Evolutionary conservation across 176 grass and related monocot species (phyloP).

Genomic region (Eremochloa ophiuroides): DNA sequence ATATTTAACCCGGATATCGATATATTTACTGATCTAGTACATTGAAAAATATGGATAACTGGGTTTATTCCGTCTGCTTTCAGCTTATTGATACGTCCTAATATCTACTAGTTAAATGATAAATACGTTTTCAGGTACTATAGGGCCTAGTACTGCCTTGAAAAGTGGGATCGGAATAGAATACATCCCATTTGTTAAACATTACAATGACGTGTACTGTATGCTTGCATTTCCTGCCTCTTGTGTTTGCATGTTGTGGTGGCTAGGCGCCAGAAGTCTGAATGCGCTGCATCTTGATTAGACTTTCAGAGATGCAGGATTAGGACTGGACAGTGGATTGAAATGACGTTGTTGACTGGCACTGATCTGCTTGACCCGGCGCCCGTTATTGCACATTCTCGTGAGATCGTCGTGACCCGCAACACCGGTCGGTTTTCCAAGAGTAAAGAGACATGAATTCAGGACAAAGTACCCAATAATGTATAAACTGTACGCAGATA

Average conservation of each 20-base stretch:
- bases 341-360: background rate
- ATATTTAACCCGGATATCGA: too few species aligned
- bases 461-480: too few species aligned
- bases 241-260: background rate
- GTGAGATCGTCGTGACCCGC: background rate
- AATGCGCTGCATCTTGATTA: too few species aligned
- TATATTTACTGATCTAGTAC: too few species aligned
- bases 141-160: background rate
- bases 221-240: background rate
- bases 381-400: background rate
- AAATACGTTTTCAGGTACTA: background rate
- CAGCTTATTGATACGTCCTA: too few species aligned
- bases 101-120: background rate
- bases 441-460: too few species aligned
- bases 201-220: background rate
- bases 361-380: background rate
- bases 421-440: background rate
- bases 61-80: too few species aligned
- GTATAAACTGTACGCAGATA: too few species aligned
- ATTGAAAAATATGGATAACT: too few species aligned
- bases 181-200: background rate
- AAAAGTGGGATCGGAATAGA: background rate
- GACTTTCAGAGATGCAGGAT: too few species aligned
- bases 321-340: background rate
- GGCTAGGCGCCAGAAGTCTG: too few species aligned